These are phyloP conservation scores for Hemileia vastatrix DNA, from an alignment of 1,284 basidiomycete genomes.

Conservation along the genomic window DNA sequence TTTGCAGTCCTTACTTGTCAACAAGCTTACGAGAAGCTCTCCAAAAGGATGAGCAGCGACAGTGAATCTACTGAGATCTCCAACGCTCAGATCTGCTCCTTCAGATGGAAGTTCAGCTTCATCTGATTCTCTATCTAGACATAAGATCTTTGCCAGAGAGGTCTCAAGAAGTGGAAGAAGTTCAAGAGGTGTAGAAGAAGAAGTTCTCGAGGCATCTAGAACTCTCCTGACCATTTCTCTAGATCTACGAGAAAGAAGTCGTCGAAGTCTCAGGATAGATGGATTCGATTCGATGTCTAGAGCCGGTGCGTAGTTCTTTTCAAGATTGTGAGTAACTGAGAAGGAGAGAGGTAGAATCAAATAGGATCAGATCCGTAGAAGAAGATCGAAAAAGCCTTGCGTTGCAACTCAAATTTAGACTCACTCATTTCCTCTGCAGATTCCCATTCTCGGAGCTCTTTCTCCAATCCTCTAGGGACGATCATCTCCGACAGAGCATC, in stretches of 20 bases:
- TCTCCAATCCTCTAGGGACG: background rate
- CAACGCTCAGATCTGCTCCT: background rate
- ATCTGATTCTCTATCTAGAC: background rate
- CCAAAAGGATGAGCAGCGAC: background rate
- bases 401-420: background rate
- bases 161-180: slow-evolving; percentile 8
- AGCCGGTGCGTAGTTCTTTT: too few relatives aligned
- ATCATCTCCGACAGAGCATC: background rate
- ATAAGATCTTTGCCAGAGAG: slow-evolving; percentile 10
- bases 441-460: background rate
- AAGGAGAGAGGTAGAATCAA: too few relatives aligned
- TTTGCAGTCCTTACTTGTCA: slow-evolving; percentile 24
- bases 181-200: background rate
- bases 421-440: slow-evolving; percentile 1
- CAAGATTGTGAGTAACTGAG: too few relatives aligned
- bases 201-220: background rate
- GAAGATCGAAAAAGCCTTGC: background rate
- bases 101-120: slow-evolving; percentile 10
- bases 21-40: background rate
- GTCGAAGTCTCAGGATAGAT: too few relatives aligned
- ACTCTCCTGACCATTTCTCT: background rate
- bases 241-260: too few relatives aligned
- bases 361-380: background rate
- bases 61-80: background rate
- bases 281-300: too few relatives aligned